Evolutionary conservation across 2,329 filamentous ascomycete species (phyloP), one percentile per base, ranked within the genome.

Genomic region (Metarhizium guizhouense): DNA sequence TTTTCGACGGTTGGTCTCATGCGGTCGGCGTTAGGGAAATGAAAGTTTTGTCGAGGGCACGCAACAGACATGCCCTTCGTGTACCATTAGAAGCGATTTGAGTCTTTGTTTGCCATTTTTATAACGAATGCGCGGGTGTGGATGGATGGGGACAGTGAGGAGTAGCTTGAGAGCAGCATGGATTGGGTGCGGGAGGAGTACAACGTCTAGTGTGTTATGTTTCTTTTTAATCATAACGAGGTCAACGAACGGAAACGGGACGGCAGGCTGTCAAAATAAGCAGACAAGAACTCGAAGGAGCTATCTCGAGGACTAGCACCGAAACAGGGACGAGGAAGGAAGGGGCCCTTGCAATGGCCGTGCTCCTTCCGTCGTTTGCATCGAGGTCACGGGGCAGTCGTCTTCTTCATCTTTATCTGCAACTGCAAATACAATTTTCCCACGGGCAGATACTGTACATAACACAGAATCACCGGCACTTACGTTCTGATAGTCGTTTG

Each of bases 11-110:
- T 53, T 54, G 7, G 36, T 18, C 30, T 57, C 29, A 55, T 52
- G 49, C 8, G 43, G 51, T 11, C 18, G 57, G 57, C 57, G 57
- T 59, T 57, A 8, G 29, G 55, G 42, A 47, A 43, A 51, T 25
- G 47, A 53, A 16, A 20, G 29, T 40, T 38, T 38, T 40, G 36
- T 45, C 34, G 11, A 49, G 18, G 50, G 8, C 30, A 32, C 6
- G 47, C 4, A 10, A 8, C 30, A 20, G 16, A 18, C 4, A 6
- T 13, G 16, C 16, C 29, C 43, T 25, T 51, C 55, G 55, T 57
- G 57, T 57, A 59, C 47, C 13, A 56, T 7, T 43, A 53, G 45
- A 18, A 32, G 40, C 36, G 32, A 47, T 20, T 38, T 4, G 4
- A 25, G 11, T 34, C 16, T 45, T 48, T 32, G 20, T 30, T 51